Percentiles rank a stretch among this genome's conserved stretches.
phyloP scores from a whole-genome alignment of 208 protist species.

The Crithidia acanthocephali region DNA sequence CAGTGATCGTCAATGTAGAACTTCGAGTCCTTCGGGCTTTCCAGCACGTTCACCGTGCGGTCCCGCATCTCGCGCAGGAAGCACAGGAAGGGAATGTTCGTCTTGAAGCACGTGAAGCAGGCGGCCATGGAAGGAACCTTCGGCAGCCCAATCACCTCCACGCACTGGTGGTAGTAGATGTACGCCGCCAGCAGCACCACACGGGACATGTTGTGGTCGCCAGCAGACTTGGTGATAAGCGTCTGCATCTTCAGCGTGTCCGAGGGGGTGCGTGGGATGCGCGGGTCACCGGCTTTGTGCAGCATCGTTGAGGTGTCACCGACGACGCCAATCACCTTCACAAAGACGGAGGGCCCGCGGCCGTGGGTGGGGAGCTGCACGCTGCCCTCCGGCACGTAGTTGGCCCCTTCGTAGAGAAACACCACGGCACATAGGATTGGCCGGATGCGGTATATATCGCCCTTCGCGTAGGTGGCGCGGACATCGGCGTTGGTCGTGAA shows the following conservation, averaged over 20 bases:
- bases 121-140: conserved; percentile 34
- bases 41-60: conserved; percentile 29
- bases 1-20: conserved; percentile 53
- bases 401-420: conserved; percentile 58
- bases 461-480: conserved; percentile 29
- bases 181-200: conserved; percentile 61
- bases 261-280: neutral
- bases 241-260: conserved; percentile 45
- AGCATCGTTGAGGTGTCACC: conserved; percentile 30
- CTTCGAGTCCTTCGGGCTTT: conserved; percentile 22
- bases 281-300: conserved; percentile 4
- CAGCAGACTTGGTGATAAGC: conserved; percentile 71
- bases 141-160: conserved; percentile 36
- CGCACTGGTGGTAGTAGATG: conserved; percentile 57
- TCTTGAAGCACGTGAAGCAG: conserved; percentile 50
- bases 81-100: conserved; percentile 80
- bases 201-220: conserved; percentile 75
- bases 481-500: conserved; percentile 50
- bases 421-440: conserved; percentile 67
- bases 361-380: conserved; percentile 37
- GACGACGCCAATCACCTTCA: conserved; percentile 63
- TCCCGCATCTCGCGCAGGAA: conserved; percentile 75
- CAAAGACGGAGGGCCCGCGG: conserved; percentile 26
- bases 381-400: conserved; percentile 51
- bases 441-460: conserved; percentile 30